These are phyloP conservation scores for Wickerhamomyces queroliae DNA, from an alignment of 805 yeast genomes.

Conservation along the genomic window DNA sequence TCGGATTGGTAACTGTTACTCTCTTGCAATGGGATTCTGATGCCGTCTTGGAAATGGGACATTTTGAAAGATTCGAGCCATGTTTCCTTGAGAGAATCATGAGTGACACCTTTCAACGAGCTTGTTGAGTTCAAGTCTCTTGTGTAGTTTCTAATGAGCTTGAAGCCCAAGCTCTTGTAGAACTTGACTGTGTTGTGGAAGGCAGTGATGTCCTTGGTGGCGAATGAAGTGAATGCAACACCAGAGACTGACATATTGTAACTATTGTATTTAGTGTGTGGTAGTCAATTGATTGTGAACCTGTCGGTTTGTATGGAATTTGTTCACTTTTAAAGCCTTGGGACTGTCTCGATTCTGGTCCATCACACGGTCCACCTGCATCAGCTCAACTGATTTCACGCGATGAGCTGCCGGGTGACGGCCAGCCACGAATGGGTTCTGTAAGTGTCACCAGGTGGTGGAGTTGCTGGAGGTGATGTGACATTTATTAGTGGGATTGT, in stretches of 20 bases:
- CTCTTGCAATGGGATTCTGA: constrained; percentile 46
- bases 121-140: constrained; percentile 36
- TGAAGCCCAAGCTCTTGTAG: constrained; percentile 57
- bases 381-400: too few relatives aligned
- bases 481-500: too few relatives aligned
- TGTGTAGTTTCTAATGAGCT: constrained; percentile 51
- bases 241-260: constrained; percentile 23
- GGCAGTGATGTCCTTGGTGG: constrained; percentile 41
- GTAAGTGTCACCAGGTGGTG: neutral
- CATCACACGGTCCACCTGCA: too few relatives aligned
- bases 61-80: constrained; percentile 70
- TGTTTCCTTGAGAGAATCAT: constrained; percentile 60
- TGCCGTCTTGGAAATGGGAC: constrained; percentile 55
- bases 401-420: neutral
- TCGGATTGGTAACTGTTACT: constrained; percentile 30
- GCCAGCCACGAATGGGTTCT: neutral
- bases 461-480: neutral
- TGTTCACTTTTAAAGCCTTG: too few relatives aligned
- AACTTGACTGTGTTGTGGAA: constrained; percentile 48
- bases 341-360: too few relatives aligned
- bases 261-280: neutral
- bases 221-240: constrained; percentile 56
- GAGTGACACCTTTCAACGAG: constrained; percentile 49
- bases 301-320: too few relatives aligned
- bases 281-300: too few relatives aligned